Percentiles rank a stretch among this genome's conserved stretches.
phyloP scores from a whole-genome alignment of 1,284 basidiomycete species.

The Ganoderma sinense region DNA sequence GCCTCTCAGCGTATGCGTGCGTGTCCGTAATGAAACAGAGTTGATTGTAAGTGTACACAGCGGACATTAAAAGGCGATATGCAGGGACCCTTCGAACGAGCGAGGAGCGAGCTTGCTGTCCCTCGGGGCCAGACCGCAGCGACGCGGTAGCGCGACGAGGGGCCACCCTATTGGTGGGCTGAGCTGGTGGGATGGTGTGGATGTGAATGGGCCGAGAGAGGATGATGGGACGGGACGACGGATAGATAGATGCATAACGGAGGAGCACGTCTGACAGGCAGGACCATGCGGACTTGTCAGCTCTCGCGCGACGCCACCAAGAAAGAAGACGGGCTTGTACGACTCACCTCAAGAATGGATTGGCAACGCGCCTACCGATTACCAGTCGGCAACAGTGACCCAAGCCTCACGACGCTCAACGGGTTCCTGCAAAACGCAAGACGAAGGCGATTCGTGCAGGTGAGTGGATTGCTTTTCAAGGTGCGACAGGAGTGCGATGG shows the following conservation, averaged over 20 bases:
- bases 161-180: slow-evolving; percentile 3
- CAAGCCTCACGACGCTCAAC: slow-evolving; percentile 29
- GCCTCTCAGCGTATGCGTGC: not conserved
- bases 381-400: slow-evolving; percentile 32
- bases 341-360: slow-evolving; percentile 12
- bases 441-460: not conserved
- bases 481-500: not conserved
- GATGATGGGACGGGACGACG: not conserved
- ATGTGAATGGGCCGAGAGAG: not conserved
- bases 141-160: not conserved
- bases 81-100: slow-evolving; percentile 6
- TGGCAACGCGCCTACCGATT: slow-evolving; percentile 3
- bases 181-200: not conserved
- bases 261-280: not conserved
- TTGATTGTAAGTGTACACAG: slow-evolving; percentile 20
- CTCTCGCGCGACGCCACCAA: not conserved
- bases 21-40: slow-evolving; percentile 22
- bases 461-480: not conserved
- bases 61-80: slow-evolving; percentile 19
- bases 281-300: not conserved
- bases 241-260: not conserved
- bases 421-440: not conserved
- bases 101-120: not conserved
- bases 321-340: not conserved
- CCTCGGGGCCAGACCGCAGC: not conserved